Evolutionary conservation across 2,329 filamentous ascomycete species (phyloP), one percentile per base, ranked within the genome.

Genomic region (Exophiala alcalophila): DNA sequence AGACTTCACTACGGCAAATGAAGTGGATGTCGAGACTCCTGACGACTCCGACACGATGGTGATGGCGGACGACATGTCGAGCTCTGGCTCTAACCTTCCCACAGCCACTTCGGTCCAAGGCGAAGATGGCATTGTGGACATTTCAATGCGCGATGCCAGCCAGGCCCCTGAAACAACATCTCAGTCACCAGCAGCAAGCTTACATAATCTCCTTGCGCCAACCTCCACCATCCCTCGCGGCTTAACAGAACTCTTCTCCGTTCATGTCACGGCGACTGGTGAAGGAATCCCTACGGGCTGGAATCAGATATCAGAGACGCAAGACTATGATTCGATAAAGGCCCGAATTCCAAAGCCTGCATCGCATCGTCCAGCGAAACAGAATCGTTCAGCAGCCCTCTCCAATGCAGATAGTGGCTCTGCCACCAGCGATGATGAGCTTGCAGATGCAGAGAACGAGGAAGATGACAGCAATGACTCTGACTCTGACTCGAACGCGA

Each of bases 81-180:
- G 81, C 3, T 78, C 76, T 7, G 84, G 85, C 52, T 73, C 77
- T 15, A 84, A 84, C 59, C 39, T 40, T 25, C 74, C 95, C 32
- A 78, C 83, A 44, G 83, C 87, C 30, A 77, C 80, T 19, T 95
- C 90, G 3, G 77, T 94, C 2, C 83, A 90, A 61, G 86, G 88
- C 7, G 91, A 96, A 62, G 90, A 96, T 49, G 87, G 87, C 49
- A 80, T 96, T 58, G 86, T 97, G 4, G 86, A 96, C 59, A 82
- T 98, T 11, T 86, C 85, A 1, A 90, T 96, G 83, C 81, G 80
- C 39, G 83, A 88, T 55, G 68, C 70, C 2, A 60, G 59, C 11
- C 69, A 74, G 44, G 52, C 55, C 16, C 61, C 62, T 28, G 30
- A 49, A 23, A 16, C 30, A 26, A 32, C 53, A 9, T 43, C 50